phyloP scores from a whole-genome alignment of 371 early-diverging fungal genomes.

The Apophysomyces sp. region DNA sequence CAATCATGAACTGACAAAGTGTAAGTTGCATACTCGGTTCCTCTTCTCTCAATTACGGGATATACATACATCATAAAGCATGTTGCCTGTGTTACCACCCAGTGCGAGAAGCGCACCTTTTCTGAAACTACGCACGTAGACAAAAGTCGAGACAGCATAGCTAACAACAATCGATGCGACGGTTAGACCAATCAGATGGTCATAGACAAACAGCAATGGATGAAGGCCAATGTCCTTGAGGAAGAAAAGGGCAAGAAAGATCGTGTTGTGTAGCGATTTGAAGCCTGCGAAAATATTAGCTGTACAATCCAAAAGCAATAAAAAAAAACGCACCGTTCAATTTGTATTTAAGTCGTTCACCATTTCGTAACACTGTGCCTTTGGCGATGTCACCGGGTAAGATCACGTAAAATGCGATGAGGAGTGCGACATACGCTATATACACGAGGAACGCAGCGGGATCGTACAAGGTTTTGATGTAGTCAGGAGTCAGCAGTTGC shows the following conservation, averaged over 20 bases:
- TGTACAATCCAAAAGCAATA: not conserved
- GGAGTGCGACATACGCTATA: constrained; percentile 66
- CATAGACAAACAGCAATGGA: constrained; percentile 72
- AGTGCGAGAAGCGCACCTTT: constrained; percentile 65
- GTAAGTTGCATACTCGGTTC: not conserved
- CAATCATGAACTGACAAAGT: constrained; percentile 66
- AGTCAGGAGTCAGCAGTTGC: constrained; percentile 14
- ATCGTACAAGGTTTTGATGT: constrained; percentile 35
- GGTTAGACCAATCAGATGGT: constrained; percentile 73
- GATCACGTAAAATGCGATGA: constrained; percentile 63
- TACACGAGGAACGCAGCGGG: constrained; percentile 60
- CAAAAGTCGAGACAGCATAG: constrained; percentile 59
- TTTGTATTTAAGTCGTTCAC: constrained; percentile 64
- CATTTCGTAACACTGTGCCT: constrained; percentile 74
- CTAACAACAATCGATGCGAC: constrained; percentile 70
- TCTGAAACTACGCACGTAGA: constrained; percentile 81
- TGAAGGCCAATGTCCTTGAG: constrained; percentile 21
- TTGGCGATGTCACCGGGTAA: constrained; percentile 67
- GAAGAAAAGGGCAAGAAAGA: constrained; percentile 48
- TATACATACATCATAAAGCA: constrained; percentile 74
- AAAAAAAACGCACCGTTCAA: constrained; percentile 64
- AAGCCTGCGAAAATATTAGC: constrained; percentile 18
- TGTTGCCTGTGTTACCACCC: constrained; percentile 89
- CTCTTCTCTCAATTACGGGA: not conserved
- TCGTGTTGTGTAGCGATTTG: constrained; percentile 54